phyloP scores from a whole-genome alignment of 345 rosid genomes.

The Psidium friedrichsthalianum region DNA sequence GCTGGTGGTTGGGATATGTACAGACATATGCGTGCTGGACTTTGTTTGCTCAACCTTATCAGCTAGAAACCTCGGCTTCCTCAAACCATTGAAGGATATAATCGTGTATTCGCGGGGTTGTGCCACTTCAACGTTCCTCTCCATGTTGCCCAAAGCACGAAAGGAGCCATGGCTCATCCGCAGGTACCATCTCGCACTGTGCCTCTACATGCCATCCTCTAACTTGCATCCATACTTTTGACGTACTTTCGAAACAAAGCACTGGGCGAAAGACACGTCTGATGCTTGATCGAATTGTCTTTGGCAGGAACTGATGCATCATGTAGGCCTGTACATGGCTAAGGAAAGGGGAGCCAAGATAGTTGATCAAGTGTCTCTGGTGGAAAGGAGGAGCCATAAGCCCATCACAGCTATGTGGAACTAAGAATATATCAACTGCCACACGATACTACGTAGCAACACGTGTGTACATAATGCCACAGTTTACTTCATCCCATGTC shows the following conservation, averaged over 20 bases:
- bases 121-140: constrained; percentile 50
- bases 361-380: constrained; percentile 19
- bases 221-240: not conserved
- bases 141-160: constrained; percentile 20
- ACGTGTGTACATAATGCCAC: not conserved
- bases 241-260: not conserved
- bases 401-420: not conserved
- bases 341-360: constrained; percentile 45
- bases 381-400: constrained; percentile 7
- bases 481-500: not conserved
- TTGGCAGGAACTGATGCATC: constrained; percentile 41
- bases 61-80: constrained; percentile 38
- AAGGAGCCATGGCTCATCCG: constrained; percentile 39
- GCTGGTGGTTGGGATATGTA: constrained; percentile 49
- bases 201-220: not conserved
- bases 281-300: not conserved
- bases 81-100: constrained; percentile 41
- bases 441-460: not conserved
- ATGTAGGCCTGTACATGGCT: constrained; percentile 48
- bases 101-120: constrained; percentile 39
- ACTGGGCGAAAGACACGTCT: too few species aligned
- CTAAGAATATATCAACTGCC: not conserved
- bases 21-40: constrained; percentile 56
- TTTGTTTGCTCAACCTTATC: constrained; percentile 44
- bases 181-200: constrained; percentile 20